Conservation (phyloP, 495 filamentous ascomycete species). For the Talaromyces liani region DNA sequence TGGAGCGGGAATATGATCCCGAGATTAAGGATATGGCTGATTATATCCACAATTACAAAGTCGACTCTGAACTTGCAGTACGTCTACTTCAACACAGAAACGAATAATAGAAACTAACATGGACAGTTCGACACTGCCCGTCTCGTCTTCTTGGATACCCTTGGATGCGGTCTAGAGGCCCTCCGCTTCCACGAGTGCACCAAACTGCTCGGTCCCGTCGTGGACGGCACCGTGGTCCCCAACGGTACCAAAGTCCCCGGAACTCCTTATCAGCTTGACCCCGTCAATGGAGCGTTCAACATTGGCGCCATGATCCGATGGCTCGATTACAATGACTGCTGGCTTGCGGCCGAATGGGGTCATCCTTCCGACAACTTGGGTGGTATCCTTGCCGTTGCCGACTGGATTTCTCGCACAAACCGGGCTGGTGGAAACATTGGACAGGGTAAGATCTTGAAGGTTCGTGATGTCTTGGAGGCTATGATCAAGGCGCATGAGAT, state of each 20-base stretch:
- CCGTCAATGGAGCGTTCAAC: slow-evolving; percentile 95
- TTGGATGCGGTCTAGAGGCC: slow-evolving; percentile 93
- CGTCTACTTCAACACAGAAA: slow-evolving; percentile 21
- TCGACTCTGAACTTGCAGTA: slow-evolving; percentile 89
- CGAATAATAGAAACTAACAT: background rate
- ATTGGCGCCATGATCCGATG: slow-evolving; percentile 97
- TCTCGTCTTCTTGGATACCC: slow-evolving; percentile 86
- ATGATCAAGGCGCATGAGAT: slow-evolving; percentile 99
- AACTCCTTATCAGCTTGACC: slow-evolving; percentile 90
- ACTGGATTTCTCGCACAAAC: slow-evolving; percentile 97
- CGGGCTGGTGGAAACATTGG: slow-evolving; percentile 80
- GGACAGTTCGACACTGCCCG: slow-evolving; percentile 82
- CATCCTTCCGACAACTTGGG: slow-evolving; percentile 96
- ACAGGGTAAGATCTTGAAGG: slow-evolving; percentile 75
- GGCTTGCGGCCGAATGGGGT: slow-evolving; percentile 98
- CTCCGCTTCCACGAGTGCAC: slow-evolving; percentile 93
- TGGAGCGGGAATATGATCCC: slow-evolving; percentile 63
- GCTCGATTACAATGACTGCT: slow-evolving; percentile 99
- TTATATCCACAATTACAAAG: slow-evolving; percentile 87
- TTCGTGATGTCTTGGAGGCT: slow-evolving; percentile 87
- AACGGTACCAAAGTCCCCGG: slow-evolving; percentile 89
- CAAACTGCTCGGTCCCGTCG: slow-evolving; percentile 90
- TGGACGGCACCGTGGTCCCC: slow-evolving; percentile 84
- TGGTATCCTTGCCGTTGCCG: slow-evolving; percentile 89
- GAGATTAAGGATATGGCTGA: slow-evolving; percentile 91